These are phyloP conservation scores for Gymnopilus dilepis DNA, from an alignment of 768 basidiomycete species.

Conservation along the genomic window DNA sequence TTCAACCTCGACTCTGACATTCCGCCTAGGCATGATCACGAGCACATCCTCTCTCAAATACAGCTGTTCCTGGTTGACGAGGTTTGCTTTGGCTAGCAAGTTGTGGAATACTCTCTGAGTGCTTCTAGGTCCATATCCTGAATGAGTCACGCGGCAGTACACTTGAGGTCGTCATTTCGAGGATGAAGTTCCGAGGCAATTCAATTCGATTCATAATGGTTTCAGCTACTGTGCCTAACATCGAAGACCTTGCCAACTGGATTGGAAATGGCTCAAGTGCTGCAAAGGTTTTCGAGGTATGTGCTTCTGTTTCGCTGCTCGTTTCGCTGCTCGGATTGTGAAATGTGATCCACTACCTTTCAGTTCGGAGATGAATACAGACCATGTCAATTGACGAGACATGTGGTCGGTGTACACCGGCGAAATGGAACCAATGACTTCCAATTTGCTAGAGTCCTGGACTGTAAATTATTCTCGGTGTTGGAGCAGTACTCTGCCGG, in stretches of 20 bases:
- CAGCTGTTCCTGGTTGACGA: slow-evolving; percentile 91
- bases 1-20: not conserved
- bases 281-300: slow-evolving; percentile 75
- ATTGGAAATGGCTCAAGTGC: slow-evolving; percentile 59
- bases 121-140: slow-evolving; percentile 82
- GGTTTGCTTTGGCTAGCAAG: slow-evolving; percentile 42
- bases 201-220: slow-evolving; percentile 84
- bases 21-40: slow-evolving; percentile 57
- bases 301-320: not conserved
- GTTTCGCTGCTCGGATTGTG: not conserved
- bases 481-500: slow-evolving; percentile 74
- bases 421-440: slow-evolving; percentile 77
- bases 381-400: slow-evolving; percentile 78
- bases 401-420: slow-evolving; percentile 74
- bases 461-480: slow-evolving; percentile 73
- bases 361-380: slow-evolving; percentile 95
- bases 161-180: slow-evolving; percentile 91
- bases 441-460: slow-evolving; percentile 70
- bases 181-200: slow-evolving; percentile 83
- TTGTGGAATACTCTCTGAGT: not conserved
- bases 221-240: slow-evolving; percentile 94
- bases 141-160: slow-evolving; percentile 91
- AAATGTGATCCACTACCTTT: not conserved
- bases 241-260: slow-evolving; percentile 89
- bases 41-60: slow-evolving; percentile 71